Evolutionary conservation across 768 basidiomycete species (phyloP).

Genomic region (Auriculariales sp.): DNA sequence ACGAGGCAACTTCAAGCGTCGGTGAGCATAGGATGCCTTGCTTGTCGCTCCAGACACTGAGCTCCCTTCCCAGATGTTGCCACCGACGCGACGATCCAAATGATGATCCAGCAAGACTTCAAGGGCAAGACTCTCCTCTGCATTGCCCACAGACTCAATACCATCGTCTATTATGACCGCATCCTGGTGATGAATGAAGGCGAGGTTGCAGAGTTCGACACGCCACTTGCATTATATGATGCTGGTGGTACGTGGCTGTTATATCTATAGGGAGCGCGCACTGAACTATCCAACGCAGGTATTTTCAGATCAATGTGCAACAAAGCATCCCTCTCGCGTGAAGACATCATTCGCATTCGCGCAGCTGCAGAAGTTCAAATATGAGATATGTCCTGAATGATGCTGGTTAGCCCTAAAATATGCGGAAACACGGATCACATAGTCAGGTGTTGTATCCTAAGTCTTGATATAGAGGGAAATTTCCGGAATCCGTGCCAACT

Average conservation of each 20-base stretch:
- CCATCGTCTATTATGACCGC: conserved; percentile 45
- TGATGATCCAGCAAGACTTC: conserved; percentile 51
- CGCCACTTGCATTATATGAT: conserved; percentile 51
- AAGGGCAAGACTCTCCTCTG: conserved; percentile 36
- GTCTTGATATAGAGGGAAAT: no score
- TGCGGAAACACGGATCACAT: no score
- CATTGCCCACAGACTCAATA: conserved; percentile 31
- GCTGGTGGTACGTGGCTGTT: conserved; percentile 27
- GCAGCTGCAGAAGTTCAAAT: no score
- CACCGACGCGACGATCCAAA: conserved; percentile 46
- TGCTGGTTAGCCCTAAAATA: no score
- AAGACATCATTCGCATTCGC: neutral
- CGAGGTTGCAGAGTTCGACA: conserved; percentile 56
- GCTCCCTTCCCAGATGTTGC: conserved; percentile 26
- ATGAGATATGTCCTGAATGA: no score
- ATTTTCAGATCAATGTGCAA: neutral
- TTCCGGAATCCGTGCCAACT: no score
- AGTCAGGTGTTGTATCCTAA: no score
- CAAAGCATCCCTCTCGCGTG: neutral
- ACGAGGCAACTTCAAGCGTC: conserved; percentile 48
- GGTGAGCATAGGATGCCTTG: no score
- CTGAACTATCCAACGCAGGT: neutral
- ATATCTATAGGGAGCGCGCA: neutral
- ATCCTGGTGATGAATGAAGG: conserved; percentile 64
- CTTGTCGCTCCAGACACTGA: neutral